A percentile compares a stretch with the other conserved stretches of the same genome.
Conservation (phyloP, 1,284 basidiomycete genomes). For the Moesziomyces antarcticus region DNA sequence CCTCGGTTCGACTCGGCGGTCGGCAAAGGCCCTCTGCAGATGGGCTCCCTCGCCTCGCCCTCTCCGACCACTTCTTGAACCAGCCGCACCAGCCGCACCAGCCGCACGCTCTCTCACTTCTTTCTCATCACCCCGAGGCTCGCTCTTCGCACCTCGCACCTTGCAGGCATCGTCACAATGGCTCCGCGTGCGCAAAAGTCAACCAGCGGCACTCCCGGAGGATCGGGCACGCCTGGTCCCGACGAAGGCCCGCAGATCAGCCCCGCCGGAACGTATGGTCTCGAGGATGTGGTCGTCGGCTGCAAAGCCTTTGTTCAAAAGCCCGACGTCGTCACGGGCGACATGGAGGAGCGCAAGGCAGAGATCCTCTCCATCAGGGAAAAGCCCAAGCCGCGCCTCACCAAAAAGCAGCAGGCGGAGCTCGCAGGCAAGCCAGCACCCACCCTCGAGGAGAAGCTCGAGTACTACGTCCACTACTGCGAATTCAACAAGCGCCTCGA, state of each 20-base stretch:
- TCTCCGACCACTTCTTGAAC: too few species aligned
- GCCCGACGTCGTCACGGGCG: slow-evolving; percentile 58
- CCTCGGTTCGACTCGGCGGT: too few species aligned
- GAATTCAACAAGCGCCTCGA: slow-evolving; percentile 78
- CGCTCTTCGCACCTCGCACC: too few species aligned
- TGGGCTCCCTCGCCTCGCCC: too few species aligned
- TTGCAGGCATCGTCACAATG: slow-evolving; percentile 19
- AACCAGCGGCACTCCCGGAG: slow-evolving; percentile 37
- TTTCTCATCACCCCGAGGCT: too few species aligned
- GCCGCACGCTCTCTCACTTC: too few species aligned
- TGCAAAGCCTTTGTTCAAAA: slow-evolving; percentile 65
- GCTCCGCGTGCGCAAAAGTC: slow-evolving; percentile 49
- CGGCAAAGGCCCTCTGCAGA: too few species aligned
- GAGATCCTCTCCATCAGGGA: slow-evolving; percentile 66
- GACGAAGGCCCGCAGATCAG: slow-evolving; percentile 46
- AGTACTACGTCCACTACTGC: slow-evolving; percentile 59
- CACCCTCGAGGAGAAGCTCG: slow-evolving; percentile 53
- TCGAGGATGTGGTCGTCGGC: slow-evolving; percentile 58
- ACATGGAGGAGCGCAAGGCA: slow-evolving; percentile 63
- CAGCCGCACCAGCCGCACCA: too few species aligned
- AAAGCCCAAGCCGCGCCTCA: slow-evolving; percentile 55
- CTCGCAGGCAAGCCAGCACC: slow-evolving; percentile 42
- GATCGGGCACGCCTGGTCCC: slow-evolving; percentile 45
- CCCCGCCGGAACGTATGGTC: slow-evolving; percentile 58
- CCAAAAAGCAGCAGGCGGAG: slow-evolving; percentile 52